A percentile compares a stretch with the other conserved stretches of the same genome.
These are phyloP conservation scores for Pulicaria dysenterica DNA, from an alignment of 129 eudicot genomes.

Conservation along the genomic window DNA sequence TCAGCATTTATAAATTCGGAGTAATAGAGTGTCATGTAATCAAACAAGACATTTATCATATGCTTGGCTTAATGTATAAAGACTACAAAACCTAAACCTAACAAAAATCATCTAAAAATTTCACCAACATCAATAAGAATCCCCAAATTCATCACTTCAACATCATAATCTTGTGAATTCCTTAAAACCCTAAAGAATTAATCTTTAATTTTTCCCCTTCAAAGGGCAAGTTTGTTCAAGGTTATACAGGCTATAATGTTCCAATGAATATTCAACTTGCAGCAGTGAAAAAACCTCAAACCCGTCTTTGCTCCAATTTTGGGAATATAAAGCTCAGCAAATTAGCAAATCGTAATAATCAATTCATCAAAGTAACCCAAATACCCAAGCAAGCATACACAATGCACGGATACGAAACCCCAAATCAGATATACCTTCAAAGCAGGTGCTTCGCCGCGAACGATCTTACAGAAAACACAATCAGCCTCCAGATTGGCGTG, in stretches of 20 bases:
- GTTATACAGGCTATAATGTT: background rate
- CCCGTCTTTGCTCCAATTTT: background rate
- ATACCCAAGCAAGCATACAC: background rate
- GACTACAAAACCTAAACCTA: too few relatives aligned
- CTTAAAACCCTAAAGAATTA: too few relatives aligned
- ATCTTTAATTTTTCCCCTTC: too few relatives aligned
- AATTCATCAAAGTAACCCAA: slow-evolving; percentile 12
- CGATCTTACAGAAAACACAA: slow-evolving; percentile 86
- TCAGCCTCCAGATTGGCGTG: slow-evolving; percentile 21
- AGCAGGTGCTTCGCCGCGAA: slow-evolving; percentile 77
- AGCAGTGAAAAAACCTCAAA: background rate
- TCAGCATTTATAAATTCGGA: slow-evolving; percentile 2
- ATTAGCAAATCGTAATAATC: background rate
- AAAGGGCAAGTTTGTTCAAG: background rate
- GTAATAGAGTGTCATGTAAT: background rate
- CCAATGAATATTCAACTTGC: background rate
- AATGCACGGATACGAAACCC: slow-evolving; percentile 2
- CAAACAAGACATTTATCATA: slow-evolving; percentile 1
- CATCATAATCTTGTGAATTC: too few relatives aligned
- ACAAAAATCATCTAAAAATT: too few relatives aligned
- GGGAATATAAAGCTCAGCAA: background rate
- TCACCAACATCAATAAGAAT: too few relatives aligned
- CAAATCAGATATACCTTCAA: slow-evolving; percentile 51
- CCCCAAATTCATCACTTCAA: too few relatives aligned
- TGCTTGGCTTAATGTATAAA: slow-evolving; percentile 6